Evolutionary conservation across 1,139 yeast species (phyloP).

Genomic region (Nadsonia commutata): DNA sequence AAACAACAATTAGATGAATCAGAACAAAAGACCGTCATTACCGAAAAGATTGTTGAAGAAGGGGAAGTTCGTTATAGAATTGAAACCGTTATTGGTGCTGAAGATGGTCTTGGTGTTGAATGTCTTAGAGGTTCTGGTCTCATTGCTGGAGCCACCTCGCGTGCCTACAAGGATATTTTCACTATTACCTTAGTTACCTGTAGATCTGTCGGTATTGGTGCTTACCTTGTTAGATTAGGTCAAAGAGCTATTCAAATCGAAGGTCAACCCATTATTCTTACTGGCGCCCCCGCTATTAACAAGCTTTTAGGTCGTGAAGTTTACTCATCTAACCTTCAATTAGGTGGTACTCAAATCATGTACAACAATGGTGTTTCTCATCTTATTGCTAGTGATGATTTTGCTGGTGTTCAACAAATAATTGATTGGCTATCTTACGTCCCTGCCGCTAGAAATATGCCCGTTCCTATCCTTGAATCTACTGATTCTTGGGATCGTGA

Average conservation of each 20-base stretch:
- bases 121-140: conserved; percentile 96
- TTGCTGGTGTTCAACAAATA: conserved; percentile 90
- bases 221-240: conserved; percentile 91
- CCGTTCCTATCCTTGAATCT: conserved; percentile 72
- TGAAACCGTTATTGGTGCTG: conserved; percentile 78
- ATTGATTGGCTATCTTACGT: conserved; percentile 94
- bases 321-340: conserved; percentile 87
- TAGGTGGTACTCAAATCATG: conserved; percentile 99
- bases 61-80: conserved; percentile 76
- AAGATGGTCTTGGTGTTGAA: conserved; percentile 96
- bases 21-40: conserved; percentile 35
- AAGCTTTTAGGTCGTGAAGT: conserved; percentile 94
- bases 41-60: conserved; percentile 67
- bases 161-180: conserved; percentile 94
- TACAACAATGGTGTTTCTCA: conserved; percentile 96
- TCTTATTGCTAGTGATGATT: conserved; percentile 85
- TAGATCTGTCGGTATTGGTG: conserved; percentile 99
- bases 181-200: conserved; percentile 93
- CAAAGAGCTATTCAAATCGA: conserved; percentile 98
- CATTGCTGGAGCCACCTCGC: conserved; percentile 96
- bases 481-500: conserved; percentile 86
- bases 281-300: conserved; percentile 98
- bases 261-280: conserved; percentile 94
- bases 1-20: conserved; percentile 42
- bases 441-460: conserved; percentile 81